A percentile compares a stretch with the other conserved stretches of the same genome.
phyloP scores from a whole-genome alignment of 371 early-diverging fungal genomes.

The Mucor ambiguus region DNA sequence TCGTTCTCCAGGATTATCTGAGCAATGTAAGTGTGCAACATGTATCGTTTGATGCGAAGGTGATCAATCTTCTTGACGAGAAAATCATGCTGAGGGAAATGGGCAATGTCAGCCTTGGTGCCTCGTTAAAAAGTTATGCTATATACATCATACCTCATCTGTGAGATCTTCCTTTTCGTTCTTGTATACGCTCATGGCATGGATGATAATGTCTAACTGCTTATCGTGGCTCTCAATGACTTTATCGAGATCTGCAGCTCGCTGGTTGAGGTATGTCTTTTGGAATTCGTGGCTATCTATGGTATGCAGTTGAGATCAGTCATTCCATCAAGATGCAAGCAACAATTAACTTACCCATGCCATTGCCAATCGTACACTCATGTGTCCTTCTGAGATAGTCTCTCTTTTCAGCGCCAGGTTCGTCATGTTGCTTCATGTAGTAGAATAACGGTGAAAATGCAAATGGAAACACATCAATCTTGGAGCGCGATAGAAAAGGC shows the following conservation, averaged over 20 bases:
- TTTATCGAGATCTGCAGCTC: constrained; percentile 15
- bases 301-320: not conserved
- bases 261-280: constrained; percentile 15
- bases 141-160: constrained; percentile 5
- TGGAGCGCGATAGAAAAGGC: constrained; percentile 13
- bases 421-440: constrained; percentile 43
- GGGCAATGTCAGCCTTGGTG: no score
- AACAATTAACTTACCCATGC: constrained; percentile 30
- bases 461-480: constrained; percentile 51
- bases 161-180: constrained; percentile 7
- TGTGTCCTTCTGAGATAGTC: constrained; percentile 37
- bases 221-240: constrained; percentile 22
- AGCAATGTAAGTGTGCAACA: constrained; percentile 19
- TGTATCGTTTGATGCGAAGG: constrained; percentile 16
- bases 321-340: not conserved
- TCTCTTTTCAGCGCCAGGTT: constrained; percentile 25
- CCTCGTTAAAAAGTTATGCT: not conserved
- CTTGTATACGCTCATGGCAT: constrained; percentile 4
- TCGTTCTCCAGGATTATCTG: constrained; percentile 21
- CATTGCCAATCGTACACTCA: constrained; percentile 34
- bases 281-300: constrained; percentile 25
- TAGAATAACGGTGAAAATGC: constrained; percentile 55
- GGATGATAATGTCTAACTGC: constrained; percentile 15
- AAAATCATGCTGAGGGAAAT: constrained; percentile 3
- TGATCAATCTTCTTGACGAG: constrained; percentile 11